Conservation (phyloP, 202 grass and related monocot species). For the Schoenoplectus triqueter region DNA sequence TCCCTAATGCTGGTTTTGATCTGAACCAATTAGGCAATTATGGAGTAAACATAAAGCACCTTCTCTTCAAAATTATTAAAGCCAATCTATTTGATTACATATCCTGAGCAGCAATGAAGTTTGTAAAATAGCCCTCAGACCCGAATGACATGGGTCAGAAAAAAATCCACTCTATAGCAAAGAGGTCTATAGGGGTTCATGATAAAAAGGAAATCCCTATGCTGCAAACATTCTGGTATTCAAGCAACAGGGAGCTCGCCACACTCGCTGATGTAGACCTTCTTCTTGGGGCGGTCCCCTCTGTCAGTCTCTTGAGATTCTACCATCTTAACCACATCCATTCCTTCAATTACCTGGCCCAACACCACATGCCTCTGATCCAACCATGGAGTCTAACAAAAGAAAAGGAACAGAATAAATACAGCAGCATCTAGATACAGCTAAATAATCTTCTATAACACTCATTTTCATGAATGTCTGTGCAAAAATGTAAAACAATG, state of each 20-base stretch:
- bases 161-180: too few species aligned
- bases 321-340: constrained; percentile 59
- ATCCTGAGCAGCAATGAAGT: background rate
- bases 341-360: constrained; percentile 81
- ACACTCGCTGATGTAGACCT: constrained; percentile 69
- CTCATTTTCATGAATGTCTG: background rate
- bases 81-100: background rate
- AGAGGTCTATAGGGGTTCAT: background rate
- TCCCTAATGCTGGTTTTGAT: too few species aligned
- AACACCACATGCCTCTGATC: constrained; percentile 80
- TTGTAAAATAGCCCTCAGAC: background rate
- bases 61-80: background rate
- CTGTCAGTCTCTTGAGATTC: constrained; percentile 84
- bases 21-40: too few species aligned
- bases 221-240: constrained; percentile 6
- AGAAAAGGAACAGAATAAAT: constrained; percentile 5
- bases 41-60: too few species aligned
- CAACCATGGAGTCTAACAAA: constrained; percentile 74
- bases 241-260: constrained; percentile 89
- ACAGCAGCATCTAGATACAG: constrained; percentile 14
- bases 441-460: background rate
- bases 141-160: too few species aligned
- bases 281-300: constrained; percentile 88
- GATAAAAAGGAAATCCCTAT: constrained; percentile 4
- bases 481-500: constrained; percentile 4